Evolutionary conservation across 2,329 filamentous ascomycete genomes (phyloP).

Genomic region (Apiospora saccharicola): DNA sequence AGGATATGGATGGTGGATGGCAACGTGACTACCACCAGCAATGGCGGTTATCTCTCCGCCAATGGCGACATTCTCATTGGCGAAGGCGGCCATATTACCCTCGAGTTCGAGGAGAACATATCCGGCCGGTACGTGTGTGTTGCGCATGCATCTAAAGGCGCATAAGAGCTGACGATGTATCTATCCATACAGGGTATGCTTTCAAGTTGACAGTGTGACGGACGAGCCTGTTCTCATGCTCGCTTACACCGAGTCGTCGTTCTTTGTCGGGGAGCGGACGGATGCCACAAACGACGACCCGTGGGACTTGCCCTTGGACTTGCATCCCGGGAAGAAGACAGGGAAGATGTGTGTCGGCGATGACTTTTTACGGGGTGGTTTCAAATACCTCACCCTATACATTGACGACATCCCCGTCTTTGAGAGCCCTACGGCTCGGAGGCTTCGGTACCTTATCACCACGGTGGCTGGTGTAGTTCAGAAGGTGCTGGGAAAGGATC

Average conservation of each 20-base stretch:
- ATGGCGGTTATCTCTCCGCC: conserved; percentile 23
- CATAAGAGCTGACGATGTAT: background rate
- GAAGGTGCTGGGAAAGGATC: conserved; percentile 28
- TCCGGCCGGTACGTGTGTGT: conserved; percentile 42
- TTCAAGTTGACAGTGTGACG: conserved; percentile 40
- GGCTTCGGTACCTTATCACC: conserved; percentile 28
- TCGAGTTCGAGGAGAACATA: conserved; percentile 51
- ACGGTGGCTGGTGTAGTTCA: conserved; percentile 27
- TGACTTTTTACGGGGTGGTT: conserved; percentile 46
- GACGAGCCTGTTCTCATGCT: conserved; percentile 43
- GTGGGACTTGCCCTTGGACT: conserved; percentile 43
- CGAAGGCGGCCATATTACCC: conserved; percentile 44
- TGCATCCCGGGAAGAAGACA: conserved; percentile 38
- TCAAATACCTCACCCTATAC: conserved; percentile 49
- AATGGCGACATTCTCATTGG: conserved; percentile 38
- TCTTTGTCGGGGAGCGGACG: conserved; percentile 42
- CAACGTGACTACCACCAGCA: conserved; percentile 37
- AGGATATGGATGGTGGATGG: conserved; percentile 45
- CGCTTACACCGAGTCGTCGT: conserved; percentile 47
- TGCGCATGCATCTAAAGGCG: background rate
- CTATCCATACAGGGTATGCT: conserved; percentile 41
- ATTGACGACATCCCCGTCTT: conserved; percentile 35
- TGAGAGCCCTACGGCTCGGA: background rate
- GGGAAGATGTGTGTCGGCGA: conserved; percentile 44
- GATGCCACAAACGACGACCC: conserved; percentile 45